Percentiles rank a stretch among this genome's conserved stretches.
Evolutionary conservation across 1,139 yeast species (phyloP).

Genomic region (Starmera stellimalicola): DNA sequence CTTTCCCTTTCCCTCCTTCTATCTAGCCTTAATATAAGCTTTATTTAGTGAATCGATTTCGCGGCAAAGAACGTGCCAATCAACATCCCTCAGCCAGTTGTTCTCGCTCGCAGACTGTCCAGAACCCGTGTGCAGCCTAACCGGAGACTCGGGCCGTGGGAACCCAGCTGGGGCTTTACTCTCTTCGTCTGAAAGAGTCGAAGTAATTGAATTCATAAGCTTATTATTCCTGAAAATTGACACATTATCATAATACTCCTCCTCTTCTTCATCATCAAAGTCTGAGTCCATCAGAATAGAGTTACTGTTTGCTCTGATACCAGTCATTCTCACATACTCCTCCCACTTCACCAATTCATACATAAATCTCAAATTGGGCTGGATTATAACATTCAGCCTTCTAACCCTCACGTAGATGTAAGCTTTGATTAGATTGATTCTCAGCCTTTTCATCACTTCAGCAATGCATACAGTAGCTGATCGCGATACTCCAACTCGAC

Average conservation of each 20-base stretch:
- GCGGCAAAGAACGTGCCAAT: slow-evolving; percentile 86
- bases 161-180: too few relatives aligned
- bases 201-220: neutral
- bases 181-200: slow-evolving; percentile 3
- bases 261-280: slow-evolving; percentile 7
- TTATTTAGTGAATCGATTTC: slow-evolving; percentile 70
- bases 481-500: slow-evolving; percentile 87
- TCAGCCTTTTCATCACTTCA: slow-evolving; percentile 68
- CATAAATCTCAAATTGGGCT: slow-evolving; percentile 80
- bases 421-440: slow-evolving; percentile 60
- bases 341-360: slow-evolving; percentile 80
- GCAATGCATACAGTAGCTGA: slow-evolving; percentile 90
- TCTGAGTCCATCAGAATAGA: slow-evolving; percentile 6
- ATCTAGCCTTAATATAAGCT: slow-evolving; percentile 27
- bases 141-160: too few relatives aligned
- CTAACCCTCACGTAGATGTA: slow-evolving; percentile 77
- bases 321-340: slow-evolving; percentile 27
- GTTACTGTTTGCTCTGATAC: neutral
- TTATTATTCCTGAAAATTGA: too few relatives aligned
- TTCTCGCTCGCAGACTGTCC: too few relatives aligned
- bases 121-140: too few relatives aligned
- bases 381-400: slow-evolving; percentile 79
- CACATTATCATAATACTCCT: slow-evolving; percentile 1
- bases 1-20: too few relatives aligned
- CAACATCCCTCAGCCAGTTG: slow-evolving; percentile 53